phyloP scores from a whole-genome alignment of 2,329 filamentous ascomycete genomes.

The Neopestalotiopsis sp. region DNA sequence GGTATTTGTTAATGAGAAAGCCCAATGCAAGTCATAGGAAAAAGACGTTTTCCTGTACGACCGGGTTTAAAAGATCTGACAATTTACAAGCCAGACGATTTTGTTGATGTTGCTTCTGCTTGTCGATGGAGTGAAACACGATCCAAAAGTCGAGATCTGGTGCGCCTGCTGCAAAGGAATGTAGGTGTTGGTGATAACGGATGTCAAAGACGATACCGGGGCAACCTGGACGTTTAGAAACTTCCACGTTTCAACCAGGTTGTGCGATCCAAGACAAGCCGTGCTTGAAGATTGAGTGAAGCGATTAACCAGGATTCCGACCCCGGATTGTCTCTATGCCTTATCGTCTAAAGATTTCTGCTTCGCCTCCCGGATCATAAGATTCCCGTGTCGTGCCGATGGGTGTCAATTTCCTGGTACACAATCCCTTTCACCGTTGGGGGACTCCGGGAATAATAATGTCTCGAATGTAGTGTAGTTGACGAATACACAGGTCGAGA shows the following conservation, averaged over 20 bases:
- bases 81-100: neutral
- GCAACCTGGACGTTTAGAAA: neutral
- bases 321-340: neutral
- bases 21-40: neutral
- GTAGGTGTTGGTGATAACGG: neutral
- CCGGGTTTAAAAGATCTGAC: neutral
- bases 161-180: neutral
- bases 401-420: neutral
- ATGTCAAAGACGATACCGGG: neutral
- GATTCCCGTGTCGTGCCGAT: neutral
- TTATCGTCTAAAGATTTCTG: constrained; percentile 7
- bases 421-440: neutral
- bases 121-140: constrained; percentile 2
- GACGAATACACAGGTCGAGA: neutral
- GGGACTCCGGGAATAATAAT: neutral
- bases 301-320: neutral
- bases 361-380: constrained; percentile 4
- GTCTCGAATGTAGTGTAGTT: neutral
- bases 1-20: too few species aligned
- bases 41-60: too few species aligned
- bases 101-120: neutral
- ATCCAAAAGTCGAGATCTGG: neutral
- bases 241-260: constrained; percentile 10
- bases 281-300: constrained; percentile 2
- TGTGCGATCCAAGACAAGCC: neutral